These are phyloP conservation scores for Aspergillus leporis DNA, from an alignment of 495 filamentous ascomycete species.

Conservation along the genomic window DNA sequence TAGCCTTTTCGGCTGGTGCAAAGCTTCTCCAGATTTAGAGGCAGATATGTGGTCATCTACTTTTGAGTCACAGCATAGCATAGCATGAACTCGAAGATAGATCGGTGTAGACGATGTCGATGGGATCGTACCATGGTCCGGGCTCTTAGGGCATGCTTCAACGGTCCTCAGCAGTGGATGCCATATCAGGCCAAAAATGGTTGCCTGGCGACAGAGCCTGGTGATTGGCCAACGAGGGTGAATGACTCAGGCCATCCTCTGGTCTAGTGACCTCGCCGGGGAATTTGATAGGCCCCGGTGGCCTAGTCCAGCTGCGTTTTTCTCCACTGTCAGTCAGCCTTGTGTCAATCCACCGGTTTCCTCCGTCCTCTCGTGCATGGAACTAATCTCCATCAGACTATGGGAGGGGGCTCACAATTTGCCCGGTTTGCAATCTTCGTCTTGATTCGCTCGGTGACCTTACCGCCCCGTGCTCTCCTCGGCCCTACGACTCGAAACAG, in stretches of 20 bases:
- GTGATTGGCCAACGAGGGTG: constrained; percentile 1
- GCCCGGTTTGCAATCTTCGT: not conserved
- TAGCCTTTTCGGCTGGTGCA: no score
- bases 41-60: no score
- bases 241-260: not conserved
- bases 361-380: constrained; percentile 1
- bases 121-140: no score
- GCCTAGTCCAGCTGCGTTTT: not conserved
- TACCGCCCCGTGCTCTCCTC: not conserved
- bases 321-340: not conserved
- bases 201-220: not conserved
- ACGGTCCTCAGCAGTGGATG: not conserved
- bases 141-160: not conserved
- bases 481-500: constrained; percentile 8
- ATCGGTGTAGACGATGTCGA: no score
- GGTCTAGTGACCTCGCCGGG: not conserved
- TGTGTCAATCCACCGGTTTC: constrained; percentile 3
- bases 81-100: no score
- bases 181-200: constrained; percentile 3
- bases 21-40: no score
- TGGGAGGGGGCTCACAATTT: not conserved
- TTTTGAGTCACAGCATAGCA: no score
- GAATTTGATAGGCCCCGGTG: not conserved
- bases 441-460: constrained; percentile 2
- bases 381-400: not conserved